phyloP scores from a whole-genome alignment of 345 rosid species.

The Gossypium herbaceum region DNA sequence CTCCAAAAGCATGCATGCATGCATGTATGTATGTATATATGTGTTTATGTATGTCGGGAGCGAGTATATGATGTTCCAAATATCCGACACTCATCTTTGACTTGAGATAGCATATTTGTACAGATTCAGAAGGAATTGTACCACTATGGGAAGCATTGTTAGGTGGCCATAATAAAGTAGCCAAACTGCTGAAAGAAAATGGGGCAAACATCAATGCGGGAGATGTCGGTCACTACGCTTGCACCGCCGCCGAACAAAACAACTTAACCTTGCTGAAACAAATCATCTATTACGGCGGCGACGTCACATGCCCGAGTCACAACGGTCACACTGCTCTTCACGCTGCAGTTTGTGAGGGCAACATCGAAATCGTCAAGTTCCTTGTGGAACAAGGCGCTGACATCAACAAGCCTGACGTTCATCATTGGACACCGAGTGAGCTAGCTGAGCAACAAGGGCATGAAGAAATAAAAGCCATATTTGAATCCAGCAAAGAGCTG shows the following conservation, averaged over 20 bases:
- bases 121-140: constrained; percentile 65
- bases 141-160: constrained; percentile 86
- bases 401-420: constrained; percentile 50
- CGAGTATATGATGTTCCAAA: background rate
- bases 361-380: constrained; percentile 57
- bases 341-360: constrained; percentile 73
- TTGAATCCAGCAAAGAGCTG: constrained; percentile 32
- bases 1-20: too few species aligned
- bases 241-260: constrained; percentile 66
- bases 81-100: background rate
- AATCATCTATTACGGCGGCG: constrained; percentile 49
- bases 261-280: constrained; percentile 56
- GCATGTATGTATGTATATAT: too few species aligned
- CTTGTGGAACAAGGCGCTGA: constrained; percentile 68
- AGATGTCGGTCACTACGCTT: constrained; percentile 73
- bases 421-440: constrained; percentile 62
- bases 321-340: constrained; percentile 73
- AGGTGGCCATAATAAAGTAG: constrained; percentile 50
- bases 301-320: constrained; percentile 43
- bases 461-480: constrained; percentile 60
- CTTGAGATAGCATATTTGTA: constrained; percentile 3
- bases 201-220: constrained; percentile 48
- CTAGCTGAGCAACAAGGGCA: constrained; percentile 89
- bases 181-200: constrained; percentile 40
- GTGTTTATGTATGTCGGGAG: too few species aligned